Evolutionary conservation across 164 flowering plant species (phyloP).

Genomic region (Kingdonia uniflora): DNA sequence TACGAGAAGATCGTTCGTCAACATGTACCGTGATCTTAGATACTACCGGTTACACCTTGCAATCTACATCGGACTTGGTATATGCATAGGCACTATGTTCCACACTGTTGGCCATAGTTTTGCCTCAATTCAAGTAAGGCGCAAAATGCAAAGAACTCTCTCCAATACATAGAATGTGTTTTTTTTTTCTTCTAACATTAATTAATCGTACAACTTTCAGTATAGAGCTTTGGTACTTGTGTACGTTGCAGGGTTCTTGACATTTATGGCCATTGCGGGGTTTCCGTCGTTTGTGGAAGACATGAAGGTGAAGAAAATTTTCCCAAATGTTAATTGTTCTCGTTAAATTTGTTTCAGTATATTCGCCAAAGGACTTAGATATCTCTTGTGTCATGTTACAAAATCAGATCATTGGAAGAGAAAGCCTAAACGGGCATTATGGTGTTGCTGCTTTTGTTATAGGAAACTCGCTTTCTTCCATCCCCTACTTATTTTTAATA

Average conservation of each 20-base stretch:
- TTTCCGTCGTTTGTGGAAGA: conserved; percentile 51
- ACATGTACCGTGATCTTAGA: conserved; percentile 60
- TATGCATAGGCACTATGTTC: conserved; percentile 41
- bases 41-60: conserved; percentile 54
- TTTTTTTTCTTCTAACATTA: too few species aligned
- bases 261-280: conserved; percentile 48
- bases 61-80: conserved; percentile 21
- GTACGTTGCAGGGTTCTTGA: conserved; percentile 32
- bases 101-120: conserved; percentile 24
- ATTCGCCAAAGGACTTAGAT: too few species aligned
- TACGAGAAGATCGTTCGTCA: conserved; percentile 40
- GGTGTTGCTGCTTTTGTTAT: conserved; percentile 39
- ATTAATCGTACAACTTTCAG: too few species aligned
- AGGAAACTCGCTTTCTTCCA: conserved; percentile 44
- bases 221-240: conserved; percentile 30
- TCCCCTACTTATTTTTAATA: conserved; percentile 36
- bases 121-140: conserved; percentile 37
- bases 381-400: not conserved
- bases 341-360: too few species aligned
- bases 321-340: too few species aligned
- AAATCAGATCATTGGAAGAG: conserved; percentile 32
- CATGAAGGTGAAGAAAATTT: conserved; percentile 45
- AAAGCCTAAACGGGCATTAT: conserved; percentile 55
- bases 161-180: too few species aligned
- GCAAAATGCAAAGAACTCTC: too few species aligned